A percentile compares a stretch with the other conserved stretches of the same genome.
Evolutionary conservation across 2,329 filamentous ascomycete genomes (phyloP).

Genomic region (Ustulina deusta): DNA sequence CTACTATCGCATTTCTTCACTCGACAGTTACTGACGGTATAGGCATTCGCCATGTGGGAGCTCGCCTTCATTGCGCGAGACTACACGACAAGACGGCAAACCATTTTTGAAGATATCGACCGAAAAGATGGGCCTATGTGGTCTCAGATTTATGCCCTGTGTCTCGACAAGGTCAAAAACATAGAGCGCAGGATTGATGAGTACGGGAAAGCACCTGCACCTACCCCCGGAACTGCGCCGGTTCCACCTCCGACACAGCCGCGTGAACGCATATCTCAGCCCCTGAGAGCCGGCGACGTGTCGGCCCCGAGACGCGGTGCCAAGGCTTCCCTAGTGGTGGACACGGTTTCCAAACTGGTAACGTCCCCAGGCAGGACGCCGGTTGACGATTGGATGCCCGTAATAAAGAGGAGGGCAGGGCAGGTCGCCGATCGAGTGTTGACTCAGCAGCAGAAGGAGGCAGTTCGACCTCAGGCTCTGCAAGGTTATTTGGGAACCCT

Average conservation of each 20-base stretch:
- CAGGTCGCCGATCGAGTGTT: slow-evolving; percentile 62
- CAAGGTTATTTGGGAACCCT: slow-evolving; percentile 62
- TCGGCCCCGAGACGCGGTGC: slow-evolving; percentile 56
- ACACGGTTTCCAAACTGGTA: slow-evolving; percentile 57
- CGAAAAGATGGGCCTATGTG: slow-evolving; percentile 83
- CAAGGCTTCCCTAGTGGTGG: slow-evolving; percentile 57
- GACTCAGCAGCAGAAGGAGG: slow-evolving; percentile 66
- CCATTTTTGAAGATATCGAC: slow-evolving; percentile 89
- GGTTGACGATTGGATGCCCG: slow-evolving; percentile 61
- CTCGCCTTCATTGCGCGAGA: slow-evolving; percentile 81
- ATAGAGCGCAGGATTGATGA: slow-evolving; percentile 76
- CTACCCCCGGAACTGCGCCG: slow-evolving; percentile 49
- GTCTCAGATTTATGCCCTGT: slow-evolving; percentile 79
- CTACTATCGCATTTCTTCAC: background rate
- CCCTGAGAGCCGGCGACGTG: slow-evolving; percentile 60
- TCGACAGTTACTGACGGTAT: slow-evolving; percentile 36
- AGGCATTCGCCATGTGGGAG: slow-evolving; percentile 93
- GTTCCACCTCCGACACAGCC: slow-evolving; percentile 42
- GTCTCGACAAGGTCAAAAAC: slow-evolving; percentile 75
- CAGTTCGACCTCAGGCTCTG: slow-evolving; percentile 63
- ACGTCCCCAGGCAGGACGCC: slow-evolving; percentile 63
- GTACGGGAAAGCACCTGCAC: slow-evolving; percentile 62
- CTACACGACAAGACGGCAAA: slow-evolving; percentile 79
- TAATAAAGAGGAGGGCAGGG: slow-evolving; percentile 63
- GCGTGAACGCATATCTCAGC: slow-evolving; percentile 54